These are phyloP conservation scores for Umbelopsis sp. DNA, from an alignment of 192 early-diverging fungal species.

Conservation along the genomic window DNA sequence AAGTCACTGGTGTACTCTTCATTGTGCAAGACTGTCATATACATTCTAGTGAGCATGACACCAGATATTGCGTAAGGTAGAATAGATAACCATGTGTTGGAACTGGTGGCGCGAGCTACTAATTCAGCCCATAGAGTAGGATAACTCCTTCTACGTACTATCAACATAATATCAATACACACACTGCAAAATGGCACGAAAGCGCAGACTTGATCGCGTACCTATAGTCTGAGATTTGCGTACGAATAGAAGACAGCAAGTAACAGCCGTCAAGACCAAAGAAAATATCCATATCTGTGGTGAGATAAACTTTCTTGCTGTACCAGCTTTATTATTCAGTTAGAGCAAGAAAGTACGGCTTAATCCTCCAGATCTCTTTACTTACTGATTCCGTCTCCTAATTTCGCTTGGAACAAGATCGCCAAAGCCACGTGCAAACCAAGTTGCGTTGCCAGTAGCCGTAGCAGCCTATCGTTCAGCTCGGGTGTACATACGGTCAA, in stretches of 20 bases:
- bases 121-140: constrained; percentile 13
- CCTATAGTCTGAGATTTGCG: constrained; percentile 14
- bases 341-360: not conserved
- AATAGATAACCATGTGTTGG: constrained; percentile 1
- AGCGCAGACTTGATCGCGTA: not conserved
- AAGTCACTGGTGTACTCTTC: not conserved
- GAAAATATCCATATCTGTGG: constrained; percentile 16
- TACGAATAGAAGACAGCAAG: constrained; percentile 10
- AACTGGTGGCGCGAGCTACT: not conserved
- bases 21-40: constrained; percentile 3
- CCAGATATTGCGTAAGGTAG: not conserved
- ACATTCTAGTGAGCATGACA: not conserved
- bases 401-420: constrained; percentile 9
- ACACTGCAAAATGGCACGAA: not conserved
- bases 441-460: constrained; percentile 8
- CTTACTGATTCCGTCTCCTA: constrained; percentile 10
- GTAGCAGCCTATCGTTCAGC: not conserved
- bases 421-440: constrained; percentile 11
- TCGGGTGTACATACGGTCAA: constrained; percentile 8
- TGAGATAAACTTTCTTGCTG: constrained; percentile 10
- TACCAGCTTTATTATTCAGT: not conserved
- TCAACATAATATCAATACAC: not conserved
- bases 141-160: not conserved
- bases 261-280: not conserved
- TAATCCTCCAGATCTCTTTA: not conserved